Base-by-base conservation (phyloP, 179 eudicot genomes). In the Heliamphora pulchella region DNA sequence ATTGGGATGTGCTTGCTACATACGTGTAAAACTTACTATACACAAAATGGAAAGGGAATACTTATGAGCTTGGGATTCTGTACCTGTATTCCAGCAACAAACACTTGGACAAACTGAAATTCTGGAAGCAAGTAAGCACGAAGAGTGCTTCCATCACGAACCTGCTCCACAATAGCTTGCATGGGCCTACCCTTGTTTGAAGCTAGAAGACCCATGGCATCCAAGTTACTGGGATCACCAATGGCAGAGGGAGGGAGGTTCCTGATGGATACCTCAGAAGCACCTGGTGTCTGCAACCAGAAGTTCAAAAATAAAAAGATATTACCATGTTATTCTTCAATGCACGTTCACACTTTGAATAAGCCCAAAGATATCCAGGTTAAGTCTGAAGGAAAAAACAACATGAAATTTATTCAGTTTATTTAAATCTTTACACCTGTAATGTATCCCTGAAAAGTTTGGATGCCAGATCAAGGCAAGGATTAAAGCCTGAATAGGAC, bases 111-210 rank as follows among this genome's bases (percentile, higher is more conserved):
- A 82, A 85, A 91, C 85, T 91, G 97, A 82, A 91, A 96, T 18
- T 91, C 97, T 8, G 97, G 99, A 83, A 96, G 98, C 88, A 95
- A 83, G 82, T 92, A 93, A 54, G 87, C 97, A 67, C 99, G 91
- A 78, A 96, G 77, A 48, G 97, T 88, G 86, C 97, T 96, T 84
- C 99, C 99, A 85, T 92, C 97, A 70, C 94, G 99, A 82, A 91
- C 94, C 82, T 93, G 97, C 88, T 96, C 99, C 44, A 92, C 99
- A 81, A 92, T 80, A 54, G 94, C 99, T 82, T 88, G 86, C 87
- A 96, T 81, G 51, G 93, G 91, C 78, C 82, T 90, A 54, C 98
- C 98, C 86, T 91, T 93, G 81, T 90, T 89, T 41, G 87, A 79
- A 22, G 80, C 83, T 79, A 91, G 80, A 65, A 96, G 88, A 53